These are phyloP conservation scores for Capsicum rhomboideum DNA, from an alignment of 257 asterid species.

Conservation along the genomic window DNA sequence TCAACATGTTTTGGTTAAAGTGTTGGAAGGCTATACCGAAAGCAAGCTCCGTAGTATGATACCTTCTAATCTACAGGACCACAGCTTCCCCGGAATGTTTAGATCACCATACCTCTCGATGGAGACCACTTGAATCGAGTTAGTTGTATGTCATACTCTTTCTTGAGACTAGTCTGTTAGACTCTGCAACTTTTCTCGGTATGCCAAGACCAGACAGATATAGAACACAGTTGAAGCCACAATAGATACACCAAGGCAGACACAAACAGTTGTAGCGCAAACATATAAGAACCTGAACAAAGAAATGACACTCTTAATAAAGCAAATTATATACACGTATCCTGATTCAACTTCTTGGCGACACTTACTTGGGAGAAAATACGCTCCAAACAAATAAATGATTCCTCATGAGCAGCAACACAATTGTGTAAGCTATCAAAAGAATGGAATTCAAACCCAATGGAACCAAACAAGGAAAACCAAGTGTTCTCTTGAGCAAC, in stretches of 20 bases:
- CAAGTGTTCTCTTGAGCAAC: conserved; percentile 37
- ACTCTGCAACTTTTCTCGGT: conserved; percentile 18
- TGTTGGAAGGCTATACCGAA: neutral
- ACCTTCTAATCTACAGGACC: neutral
- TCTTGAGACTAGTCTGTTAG: neutral
- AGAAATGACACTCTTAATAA: neutral
- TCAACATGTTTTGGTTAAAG: neutral
- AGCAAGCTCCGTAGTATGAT: neutral
- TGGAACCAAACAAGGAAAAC: conserved; percentile 71
- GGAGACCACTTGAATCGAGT: neutral
- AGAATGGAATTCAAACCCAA: conserved; percentile 61
- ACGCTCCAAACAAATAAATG: conserved; percentile 95
- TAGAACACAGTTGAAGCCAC: conserved; percentile 45
- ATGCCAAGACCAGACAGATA: conserved; percentile 22
- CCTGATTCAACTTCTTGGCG: neutral
- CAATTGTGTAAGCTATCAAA: conserved; percentile 56
- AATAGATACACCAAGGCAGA: conserved; percentile 46
- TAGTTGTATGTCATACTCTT: neutral
- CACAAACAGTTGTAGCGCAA: conserved; percentile 71
- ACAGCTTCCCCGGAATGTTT: neutral
- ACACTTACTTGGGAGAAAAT: conserved; percentile 87
- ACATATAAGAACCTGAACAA: conserved; percentile 66
- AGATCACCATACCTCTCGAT: neutral
- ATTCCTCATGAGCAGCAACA: conserved; percentile 75
- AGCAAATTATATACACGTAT: neutral